phyloP scores from a whole-genome alignment of 1,284 basidiomycete species.

The Moesziomyces globuligerus region DNA sequence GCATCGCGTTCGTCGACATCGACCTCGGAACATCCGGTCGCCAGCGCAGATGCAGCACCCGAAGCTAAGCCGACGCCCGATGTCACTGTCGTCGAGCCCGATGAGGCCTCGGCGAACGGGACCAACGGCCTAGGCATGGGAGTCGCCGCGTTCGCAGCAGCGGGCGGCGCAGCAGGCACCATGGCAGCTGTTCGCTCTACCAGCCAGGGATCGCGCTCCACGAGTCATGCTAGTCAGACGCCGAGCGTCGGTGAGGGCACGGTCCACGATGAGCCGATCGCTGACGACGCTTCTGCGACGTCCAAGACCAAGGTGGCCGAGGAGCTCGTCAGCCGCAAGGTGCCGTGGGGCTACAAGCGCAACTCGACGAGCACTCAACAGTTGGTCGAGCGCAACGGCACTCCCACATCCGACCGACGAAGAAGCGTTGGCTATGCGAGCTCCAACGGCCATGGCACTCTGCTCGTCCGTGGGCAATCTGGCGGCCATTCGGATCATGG shows the following conservation, averaged over 20 bases:
- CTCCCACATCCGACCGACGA: constrained; percentile 37
- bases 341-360: constrained; percentile 57
- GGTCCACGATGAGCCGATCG: constrained; percentile 10
- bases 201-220: constrained; percentile 28
- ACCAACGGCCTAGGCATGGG: constrained; percentile 17
- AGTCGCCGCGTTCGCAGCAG: background rate
- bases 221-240: constrained; percentile 33
- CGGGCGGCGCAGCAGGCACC: constrained; percentile 7
- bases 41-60: constrained; percentile 11
- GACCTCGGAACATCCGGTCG: constrained; percentile 24
- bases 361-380: constrained; percentile 26
- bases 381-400: constrained; percentile 27
- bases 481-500: constrained; percentile 17
- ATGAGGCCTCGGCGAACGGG: background rate
- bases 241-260: constrained; percentile 11
- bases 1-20: constrained; percentile 35
- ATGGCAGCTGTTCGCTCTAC: constrained; percentile 14
- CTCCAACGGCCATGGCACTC: constrained; percentile 29
- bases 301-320: constrained; percentile 24
- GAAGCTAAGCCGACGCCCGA: constrained; percentile 22
- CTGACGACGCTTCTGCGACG: constrained; percentile 26
- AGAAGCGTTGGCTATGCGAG: constrained; percentile 37
- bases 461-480: constrained; percentile 10
- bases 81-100: constrained; percentile 26
- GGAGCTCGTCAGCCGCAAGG: constrained; percentile 54